phyloP scores from a whole-genome alignment of 208 protist genomes.

The Leptomonas pyrrhocoris region DNA sequence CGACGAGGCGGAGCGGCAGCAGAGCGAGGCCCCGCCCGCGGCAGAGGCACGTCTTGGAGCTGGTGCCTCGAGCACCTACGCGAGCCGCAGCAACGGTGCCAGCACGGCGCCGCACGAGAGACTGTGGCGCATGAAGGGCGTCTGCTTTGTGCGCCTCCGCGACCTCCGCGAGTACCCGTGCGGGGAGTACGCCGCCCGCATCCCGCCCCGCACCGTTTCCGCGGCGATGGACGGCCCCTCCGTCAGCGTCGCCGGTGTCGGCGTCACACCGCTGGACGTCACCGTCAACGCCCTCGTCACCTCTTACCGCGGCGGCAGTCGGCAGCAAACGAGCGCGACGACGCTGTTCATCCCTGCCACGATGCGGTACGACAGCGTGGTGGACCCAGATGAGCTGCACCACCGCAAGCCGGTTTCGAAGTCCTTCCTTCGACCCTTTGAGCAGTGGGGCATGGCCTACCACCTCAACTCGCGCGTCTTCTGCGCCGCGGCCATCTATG shows the following conservation, averaged over 20 bases:
- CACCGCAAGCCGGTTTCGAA: conserved; percentile 53
- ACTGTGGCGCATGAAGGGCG: conserved; percentile 25
- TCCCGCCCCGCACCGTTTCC: conserved; percentile 12
- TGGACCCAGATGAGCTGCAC: conserved; percentile 67
- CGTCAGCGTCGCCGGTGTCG: not conserved
- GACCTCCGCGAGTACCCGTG: conserved; percentile 30
- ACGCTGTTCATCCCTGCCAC: conserved; percentile 28
- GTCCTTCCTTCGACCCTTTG: conserved; percentile 71
- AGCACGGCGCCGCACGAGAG: not conserved
- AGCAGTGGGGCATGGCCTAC: conserved; percentile 77
- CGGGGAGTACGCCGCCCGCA: conserved; percentile 14
- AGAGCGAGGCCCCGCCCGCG: conserved; percentile 24
- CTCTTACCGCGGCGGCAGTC: conserved; percentile 6
- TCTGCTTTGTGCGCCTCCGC: conserved; percentile 25
- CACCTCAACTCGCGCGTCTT: conserved; percentile 66
- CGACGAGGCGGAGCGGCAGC: conserved; percentile 20
- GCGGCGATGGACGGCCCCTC: conserved; percentile 4
- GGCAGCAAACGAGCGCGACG: conserved; percentile 6
- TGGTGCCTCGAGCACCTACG: not conserved
- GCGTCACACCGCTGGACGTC: conserved; percentile 2
- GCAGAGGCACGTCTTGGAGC: not conserved
- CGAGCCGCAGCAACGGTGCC: not conserved
- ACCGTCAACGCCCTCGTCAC: conserved; percentile 7
- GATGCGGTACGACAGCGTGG: conserved; percentile 63
- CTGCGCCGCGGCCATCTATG: conserved; percentile 79